These are phyloP conservation scores for Bruguiera sexangula DNA, from an alignment of 345 rosid species.

Conservation along the genomic window DNA sequence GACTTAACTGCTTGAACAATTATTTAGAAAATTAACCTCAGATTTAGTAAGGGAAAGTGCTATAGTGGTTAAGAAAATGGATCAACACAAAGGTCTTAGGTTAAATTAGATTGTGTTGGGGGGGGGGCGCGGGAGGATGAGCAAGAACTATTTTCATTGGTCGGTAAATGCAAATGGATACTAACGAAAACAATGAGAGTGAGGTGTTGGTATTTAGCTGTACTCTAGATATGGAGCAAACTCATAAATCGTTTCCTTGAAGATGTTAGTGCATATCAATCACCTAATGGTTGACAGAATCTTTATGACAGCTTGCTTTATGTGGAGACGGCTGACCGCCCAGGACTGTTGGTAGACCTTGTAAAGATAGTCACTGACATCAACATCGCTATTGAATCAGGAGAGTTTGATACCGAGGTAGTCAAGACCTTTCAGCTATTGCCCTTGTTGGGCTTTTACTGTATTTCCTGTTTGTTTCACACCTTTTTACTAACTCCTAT, in stretches of 20 bases:
- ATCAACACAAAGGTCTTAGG: no score
- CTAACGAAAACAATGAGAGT: no score
- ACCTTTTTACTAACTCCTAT: not conserved
- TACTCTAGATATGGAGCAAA: no score
- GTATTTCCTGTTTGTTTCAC: not conserved
- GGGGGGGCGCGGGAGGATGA: no score
- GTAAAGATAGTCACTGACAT: conserved; percentile 79
- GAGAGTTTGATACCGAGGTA: conserved; percentile 99
- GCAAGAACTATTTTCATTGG: no score
- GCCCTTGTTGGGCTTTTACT: not conserved
- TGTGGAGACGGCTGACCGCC: conserved; percentile 94
- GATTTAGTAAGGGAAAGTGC: no score
- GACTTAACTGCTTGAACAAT: no score
- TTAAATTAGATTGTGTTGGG: no score
- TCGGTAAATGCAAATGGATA: no score
- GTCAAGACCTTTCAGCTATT: not conserved
- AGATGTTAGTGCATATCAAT: not conserved
- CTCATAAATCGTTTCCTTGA: not conserved
- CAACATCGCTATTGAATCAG: conserved; percentile 76
- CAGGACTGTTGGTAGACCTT: conserved; percentile 88
- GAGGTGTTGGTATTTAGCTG: no score
- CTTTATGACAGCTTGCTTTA: conserved; percentile 58
- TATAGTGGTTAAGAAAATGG: no score
- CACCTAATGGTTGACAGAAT: not conserved
- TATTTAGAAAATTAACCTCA: no score